A percentile compares a stretch with the other conserved stretches of the same genome.
Evolutionary conservation across 805 yeast genomes (phyloP).

Genomic region (Pichia gijzeniarum): DNA sequence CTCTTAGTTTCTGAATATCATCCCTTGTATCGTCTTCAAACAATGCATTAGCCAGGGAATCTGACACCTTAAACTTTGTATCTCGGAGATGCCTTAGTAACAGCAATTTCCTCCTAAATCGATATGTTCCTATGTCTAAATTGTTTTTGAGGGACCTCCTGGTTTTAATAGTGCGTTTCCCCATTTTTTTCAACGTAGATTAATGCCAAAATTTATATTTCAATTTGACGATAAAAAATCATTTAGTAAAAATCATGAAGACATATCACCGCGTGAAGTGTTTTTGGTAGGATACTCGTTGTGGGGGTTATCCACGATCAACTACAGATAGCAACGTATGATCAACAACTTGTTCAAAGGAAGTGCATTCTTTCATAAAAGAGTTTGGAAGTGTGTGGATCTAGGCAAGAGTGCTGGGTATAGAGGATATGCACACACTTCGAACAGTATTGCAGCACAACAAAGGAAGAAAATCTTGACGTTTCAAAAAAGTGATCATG

Average conservation of each 20-base stretch:
- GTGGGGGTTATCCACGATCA: no score
- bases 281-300: no score
- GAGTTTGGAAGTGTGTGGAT: no score
- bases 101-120: constrained; percentile 1
- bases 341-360: no score
- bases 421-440: constrained; percentile 1
- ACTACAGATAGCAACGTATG: no score
- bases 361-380: no score
- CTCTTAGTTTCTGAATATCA: not conserved
- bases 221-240: no score
- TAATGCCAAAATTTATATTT: no score
- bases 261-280: no score
- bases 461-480: constrained; percentile 14
- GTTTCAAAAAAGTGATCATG: constrained; percentile 5
- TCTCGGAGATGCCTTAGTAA: constrained; percentile 8
- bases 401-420: no score
- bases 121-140: not conserved
- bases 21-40: constrained; percentile 8
- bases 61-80: constrained; percentile 1
- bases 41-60: constrained; percentile 1
- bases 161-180: not conserved
- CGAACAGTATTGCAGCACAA: constrained; percentile 5
- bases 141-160: not conserved
- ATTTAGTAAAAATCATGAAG: no score
- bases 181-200: no score